Percentiles rank a stretch among this genome's conserved stretches.
These are phyloP conservation scores for Cercospora brassicicola DNA, from an alignment of 2,329 filamentous ascomycete genomes.

Conservation along the genomic window DNA sequence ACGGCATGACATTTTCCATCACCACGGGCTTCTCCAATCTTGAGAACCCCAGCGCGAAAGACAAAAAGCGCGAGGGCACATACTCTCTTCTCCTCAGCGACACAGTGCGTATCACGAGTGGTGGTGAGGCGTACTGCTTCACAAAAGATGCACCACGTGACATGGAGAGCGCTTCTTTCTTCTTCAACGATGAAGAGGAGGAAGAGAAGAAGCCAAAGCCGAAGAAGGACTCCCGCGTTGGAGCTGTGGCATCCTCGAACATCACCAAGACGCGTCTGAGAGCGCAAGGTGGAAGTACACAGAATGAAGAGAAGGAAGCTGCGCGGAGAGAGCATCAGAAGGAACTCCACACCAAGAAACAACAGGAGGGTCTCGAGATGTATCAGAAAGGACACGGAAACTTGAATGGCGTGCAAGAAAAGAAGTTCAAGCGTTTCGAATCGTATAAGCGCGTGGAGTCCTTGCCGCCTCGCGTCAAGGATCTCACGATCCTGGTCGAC, in stretches of 20 bases:
- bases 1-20: conserved; percentile 94
- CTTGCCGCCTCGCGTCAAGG: conserved; percentile 76
- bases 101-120: conserved; percentile 76
- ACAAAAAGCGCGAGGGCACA: conserved; percentile 76
- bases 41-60: conserved; percentile 80
- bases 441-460: conserved; percentile 98
- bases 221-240: conserved; percentile 78
- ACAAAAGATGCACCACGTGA: conserved; percentile 90
- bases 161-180: conserved; percentile 93
- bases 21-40: conserved; percentile 88
- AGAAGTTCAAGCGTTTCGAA: conserved; percentile 98
- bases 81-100: conserved; percentile 92
- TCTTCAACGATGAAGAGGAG: conserved; percentile 95
- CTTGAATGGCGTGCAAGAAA: conserved; percentile 86
- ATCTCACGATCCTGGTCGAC: conserved; percentile 87
- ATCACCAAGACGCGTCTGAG: conserved; percentile 91
- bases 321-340: conserved; percentile 89
- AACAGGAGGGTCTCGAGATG: conserved; percentile 78
- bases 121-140: conserved; percentile 79
- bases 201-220: conserved; percentile 82
- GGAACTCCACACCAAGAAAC: conserved; percentile 82
- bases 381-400: conserved; percentile 84
- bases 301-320: conserved; percentile 86
- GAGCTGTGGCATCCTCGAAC: conserved; percentile 88
- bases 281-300: conserved; percentile 82